Conservation (phyloP, 352 stramenopile genomes). For the Pythium grandisporangium region DNA sequence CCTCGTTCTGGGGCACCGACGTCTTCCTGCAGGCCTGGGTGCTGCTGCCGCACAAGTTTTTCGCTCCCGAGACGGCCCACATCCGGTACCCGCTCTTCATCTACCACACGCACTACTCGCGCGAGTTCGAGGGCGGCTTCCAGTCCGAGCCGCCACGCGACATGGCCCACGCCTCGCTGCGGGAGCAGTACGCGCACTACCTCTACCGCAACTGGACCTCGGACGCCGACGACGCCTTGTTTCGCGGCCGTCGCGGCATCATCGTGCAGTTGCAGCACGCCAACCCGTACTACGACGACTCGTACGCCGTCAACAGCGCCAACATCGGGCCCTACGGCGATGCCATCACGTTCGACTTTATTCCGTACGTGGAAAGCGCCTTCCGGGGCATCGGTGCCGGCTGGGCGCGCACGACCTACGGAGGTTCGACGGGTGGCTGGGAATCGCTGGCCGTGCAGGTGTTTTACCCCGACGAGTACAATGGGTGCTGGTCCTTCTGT, state of each 20-base stretch:
- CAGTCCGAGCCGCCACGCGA: conserved; percentile 17
- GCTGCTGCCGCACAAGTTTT: conserved; percentile 58
- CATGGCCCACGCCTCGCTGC: conserved; percentile 9
- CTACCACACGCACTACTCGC: conserved; percentile 71
- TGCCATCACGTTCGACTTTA: conserved; percentile 67
- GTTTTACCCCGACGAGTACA: conserved; percentile 72
- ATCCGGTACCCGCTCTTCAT: conserved; percentile 65
- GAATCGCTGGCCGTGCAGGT: conserved; percentile 67
- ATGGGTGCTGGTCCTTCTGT: conserved; percentile 76
- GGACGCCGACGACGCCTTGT: conserved; percentile 25
- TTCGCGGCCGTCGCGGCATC: conserved; percentile 56
- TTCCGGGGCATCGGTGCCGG: conserved; percentile 56
- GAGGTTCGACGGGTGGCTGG: conserved; percentile 63
- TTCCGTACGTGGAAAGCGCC: conserved; percentile 47
- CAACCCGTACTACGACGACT: conserved; percentile 78
- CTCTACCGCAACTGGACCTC: conserved; percentile 72
- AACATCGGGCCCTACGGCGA: conserved; percentile 71
- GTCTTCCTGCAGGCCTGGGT: conserved; percentile 66
- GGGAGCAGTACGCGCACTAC: conserved; percentile 53
- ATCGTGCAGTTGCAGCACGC: conserved; percentile 71
- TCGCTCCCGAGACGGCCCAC: conserved; percentile 29
- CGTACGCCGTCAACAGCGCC: conserved; percentile 66
- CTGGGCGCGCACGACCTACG: conserved; percentile 69
- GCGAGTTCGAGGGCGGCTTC: conserved; percentile 54
- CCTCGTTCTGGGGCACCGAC: conserved; percentile 59